Evolutionary conservation across 1,284 basidiomycete species (phyloP).

Genomic region (Pterula multifida): DNA sequence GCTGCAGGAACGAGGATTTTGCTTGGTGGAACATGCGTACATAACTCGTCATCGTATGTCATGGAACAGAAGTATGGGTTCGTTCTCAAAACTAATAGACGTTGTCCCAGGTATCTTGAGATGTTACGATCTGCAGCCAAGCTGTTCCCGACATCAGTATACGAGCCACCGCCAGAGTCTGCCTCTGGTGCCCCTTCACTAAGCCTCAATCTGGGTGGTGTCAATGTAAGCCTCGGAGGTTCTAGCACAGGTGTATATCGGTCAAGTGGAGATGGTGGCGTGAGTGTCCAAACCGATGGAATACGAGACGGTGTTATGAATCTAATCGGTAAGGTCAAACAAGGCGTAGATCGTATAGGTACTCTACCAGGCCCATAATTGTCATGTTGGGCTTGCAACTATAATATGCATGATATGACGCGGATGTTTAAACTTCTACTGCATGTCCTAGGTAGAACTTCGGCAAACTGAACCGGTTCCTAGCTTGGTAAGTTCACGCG

Average conservation of each 20-base stretch:
- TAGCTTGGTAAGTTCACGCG: neutral
- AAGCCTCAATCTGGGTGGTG: constrained; percentile 82
- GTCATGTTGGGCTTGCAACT: neutral
- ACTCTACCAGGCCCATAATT: constrained; percentile 13
- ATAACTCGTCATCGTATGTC: constrained; percentile 79
- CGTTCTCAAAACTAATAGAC: constrained; percentile 9
- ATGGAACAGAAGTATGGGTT: constrained; percentile 7
- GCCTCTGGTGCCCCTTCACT: constrained; percentile 59
- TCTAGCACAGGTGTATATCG: constrained; percentile 76
- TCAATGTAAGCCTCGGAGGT: constrained; percentile 87
- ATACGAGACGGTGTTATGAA: constrained; percentile 79
- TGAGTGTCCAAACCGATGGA: constrained; percentile 70
- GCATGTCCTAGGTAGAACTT: neutral
- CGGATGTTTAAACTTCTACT: too few relatives aligned
- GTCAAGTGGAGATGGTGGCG: constrained; percentile 48
- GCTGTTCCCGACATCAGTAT: constrained; percentile 51
- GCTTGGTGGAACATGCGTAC: constrained; percentile 85
- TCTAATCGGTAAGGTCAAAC: constrained; percentile 79
- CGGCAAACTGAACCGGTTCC: neutral
- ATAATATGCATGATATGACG: neutral
- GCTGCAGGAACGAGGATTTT: constrained; percentile 62
- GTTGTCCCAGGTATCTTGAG: constrained; percentile 49
- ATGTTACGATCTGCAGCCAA: constrained; percentile 57
- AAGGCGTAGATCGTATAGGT: constrained; percentile 73
- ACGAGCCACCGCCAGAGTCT: constrained; percentile 59